phyloP scores from a whole-genome alignment of 768 basidiomycete genomes.

The Suillus brevipes region DNA sequence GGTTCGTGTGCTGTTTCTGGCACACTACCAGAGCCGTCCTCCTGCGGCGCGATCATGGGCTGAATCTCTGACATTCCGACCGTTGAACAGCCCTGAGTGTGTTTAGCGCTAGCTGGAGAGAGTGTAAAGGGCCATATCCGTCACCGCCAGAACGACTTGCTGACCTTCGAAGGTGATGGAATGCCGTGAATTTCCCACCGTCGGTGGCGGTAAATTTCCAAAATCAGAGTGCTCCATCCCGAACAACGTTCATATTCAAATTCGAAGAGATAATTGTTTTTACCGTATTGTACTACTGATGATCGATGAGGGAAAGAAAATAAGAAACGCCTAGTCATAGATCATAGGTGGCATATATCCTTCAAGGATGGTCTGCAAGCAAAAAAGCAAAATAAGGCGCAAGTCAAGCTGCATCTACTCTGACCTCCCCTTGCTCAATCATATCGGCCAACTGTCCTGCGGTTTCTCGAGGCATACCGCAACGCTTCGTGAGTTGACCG shows the following conservation, averaged over 20 bases:
- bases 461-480: conserved; percentile 24
- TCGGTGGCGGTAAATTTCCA: conserved; percentile 1
- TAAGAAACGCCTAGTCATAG: neutral
- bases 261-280: neutral
- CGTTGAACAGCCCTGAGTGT: neutral
- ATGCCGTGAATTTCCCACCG: conserved; percentile 3
- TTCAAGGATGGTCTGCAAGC: neutral
- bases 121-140: neutral
- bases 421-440: conserved; percentile 19
- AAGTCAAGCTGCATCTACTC: neutral
- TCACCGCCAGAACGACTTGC: neutral
- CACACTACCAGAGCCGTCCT: conserved; percentile 35
- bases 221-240: neutral
- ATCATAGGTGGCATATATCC: neutral
- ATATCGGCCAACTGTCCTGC: conserved; percentile 23
- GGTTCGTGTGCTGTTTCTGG: conserved; percentile 41
- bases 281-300: neutral
- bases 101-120: neutral
- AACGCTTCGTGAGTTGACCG: neutral
- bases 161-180: conserved; percentile 2
- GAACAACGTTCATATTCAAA: neutral
- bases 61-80: conserved; percentile 32
- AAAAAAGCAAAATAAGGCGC: neutral
- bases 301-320: neutral
- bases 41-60: conserved; percentile 42